Evolutionary conservation across 768 basidiomycete genomes (phyloP).

Genomic region (Trametes meyenii): DNA sequence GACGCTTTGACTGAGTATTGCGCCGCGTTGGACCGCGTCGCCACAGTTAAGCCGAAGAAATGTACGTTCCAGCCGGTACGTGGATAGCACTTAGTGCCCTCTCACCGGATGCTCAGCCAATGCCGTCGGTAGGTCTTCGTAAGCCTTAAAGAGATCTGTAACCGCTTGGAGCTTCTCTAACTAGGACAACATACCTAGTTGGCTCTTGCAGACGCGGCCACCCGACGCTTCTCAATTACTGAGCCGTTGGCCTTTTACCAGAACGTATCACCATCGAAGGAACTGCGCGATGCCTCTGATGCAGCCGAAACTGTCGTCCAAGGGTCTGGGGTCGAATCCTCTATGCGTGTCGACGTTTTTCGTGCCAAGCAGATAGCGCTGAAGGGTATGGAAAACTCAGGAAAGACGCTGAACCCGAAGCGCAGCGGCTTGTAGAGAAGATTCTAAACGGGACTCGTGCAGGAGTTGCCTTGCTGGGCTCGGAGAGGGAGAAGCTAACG

Average conservation of each 20-base stretch:
- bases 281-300: constrained; percentile 80
- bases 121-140: constrained; percentile 64
- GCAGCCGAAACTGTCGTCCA: constrained; percentile 69
- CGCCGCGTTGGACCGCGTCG: constrained; percentile 58
- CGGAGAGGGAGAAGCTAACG: constrained; percentile 58
- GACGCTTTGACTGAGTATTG: constrained; percentile 60
- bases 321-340: constrained; percentile 72
- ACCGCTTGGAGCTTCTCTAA: constrained; percentile 21
- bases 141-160: constrained; percentile 37
- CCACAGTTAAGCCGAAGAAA: constrained; percentile 54
- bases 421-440: constrained; percentile 79
- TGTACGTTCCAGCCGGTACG: constrained; percentile 70
- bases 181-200: constrained; percentile 39
- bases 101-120: constrained; percentile 55
- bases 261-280: constrained; percentile 74
- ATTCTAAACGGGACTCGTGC: constrained; percentile 80
- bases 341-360: constrained; percentile 83
- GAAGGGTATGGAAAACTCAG: constrained; percentile 65
- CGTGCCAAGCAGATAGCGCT: constrained; percentile 69
- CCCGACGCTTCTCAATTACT: constrained; percentile 46
- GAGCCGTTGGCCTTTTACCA: constrained; percentile 79
- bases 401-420: constrained; percentile 63
- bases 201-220: constrained; percentile 62
- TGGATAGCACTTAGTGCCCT: constrained; percentile 9
- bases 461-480: constrained; percentile 72